Percentiles rank a stretch among this genome's conserved stretches.
Conservation (phyloP, 2,329 filamentous ascomycete species). For the Coleophoma eucalyptorum region DNA sequence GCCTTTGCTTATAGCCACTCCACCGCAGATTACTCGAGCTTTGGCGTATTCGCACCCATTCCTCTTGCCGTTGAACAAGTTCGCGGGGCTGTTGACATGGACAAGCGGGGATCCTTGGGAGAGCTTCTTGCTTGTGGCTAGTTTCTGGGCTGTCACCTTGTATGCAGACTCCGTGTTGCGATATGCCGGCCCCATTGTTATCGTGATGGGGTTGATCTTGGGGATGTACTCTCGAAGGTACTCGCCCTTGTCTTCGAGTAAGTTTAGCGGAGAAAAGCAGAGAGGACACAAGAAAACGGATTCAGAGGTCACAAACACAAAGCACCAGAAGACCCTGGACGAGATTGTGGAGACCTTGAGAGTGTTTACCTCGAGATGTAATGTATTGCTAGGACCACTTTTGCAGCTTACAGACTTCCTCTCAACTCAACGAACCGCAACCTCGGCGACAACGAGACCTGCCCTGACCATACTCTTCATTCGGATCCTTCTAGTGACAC, state of each 20-base stretch:
- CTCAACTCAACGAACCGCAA: constrained; percentile 84
- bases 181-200: constrained; percentile 76
- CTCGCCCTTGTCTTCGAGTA: constrained; percentile 84
- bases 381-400: constrained; percentile 85
- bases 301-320: constrained; percentile 59
- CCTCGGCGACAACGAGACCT: constrained; percentile 84
- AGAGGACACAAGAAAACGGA: constrained; percentile 45
- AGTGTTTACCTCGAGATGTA: constrained; percentile 86
- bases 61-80: constrained; percentile 79
- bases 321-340: constrained; percentile 90
- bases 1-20: constrained; percentile 85
- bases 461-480: constrained; percentile 88
- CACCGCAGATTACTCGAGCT: constrained; percentile 89
- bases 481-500: constrained; percentile 81
- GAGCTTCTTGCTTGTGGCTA: constrained; percentile 83
- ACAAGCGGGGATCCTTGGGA: constrained; percentile 93
- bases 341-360: constrained; percentile 95
- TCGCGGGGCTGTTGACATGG: constrained; percentile 87
- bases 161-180: constrained; percentile 84
- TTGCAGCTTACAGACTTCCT: constrained; percentile 89
- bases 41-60: constrained; percentile 96
- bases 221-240: constrained; percentile 92
- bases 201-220: constrained; percentile 75
- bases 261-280: constrained; percentile 59
- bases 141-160: constrained; percentile 81